These are phyloP conservation scores for Mollisiaceae sp. DNA, from an alignment of 2,329 filamentous ascomycete genomes.

Conservation along the genomic window DNA sequence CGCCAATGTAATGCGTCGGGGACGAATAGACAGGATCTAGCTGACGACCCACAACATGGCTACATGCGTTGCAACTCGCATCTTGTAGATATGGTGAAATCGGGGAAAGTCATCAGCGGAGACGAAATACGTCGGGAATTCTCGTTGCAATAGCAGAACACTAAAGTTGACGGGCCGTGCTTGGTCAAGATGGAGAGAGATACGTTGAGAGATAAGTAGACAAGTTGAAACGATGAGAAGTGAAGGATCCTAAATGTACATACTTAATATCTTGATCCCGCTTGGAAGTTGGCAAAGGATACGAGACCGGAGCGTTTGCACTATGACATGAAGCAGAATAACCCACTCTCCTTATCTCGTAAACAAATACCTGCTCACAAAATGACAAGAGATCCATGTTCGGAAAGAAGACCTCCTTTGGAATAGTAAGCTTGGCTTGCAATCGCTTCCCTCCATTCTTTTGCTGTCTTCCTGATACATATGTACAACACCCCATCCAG, in stretches of 20 bases:
- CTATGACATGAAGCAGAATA: no score
- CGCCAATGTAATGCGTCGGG: constrained; percentile 33
- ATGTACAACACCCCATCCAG: constrained; percentile 24
- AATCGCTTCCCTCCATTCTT: background rate
- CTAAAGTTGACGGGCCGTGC: background rate
- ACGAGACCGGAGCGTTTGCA: no score
- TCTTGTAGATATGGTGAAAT: constrained; percentile 52
- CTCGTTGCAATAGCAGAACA: background rate
- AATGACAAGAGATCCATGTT: no score
- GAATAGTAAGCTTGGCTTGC: no score
- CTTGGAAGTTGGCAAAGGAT: no score
- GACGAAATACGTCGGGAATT: constrained; percentile 33
- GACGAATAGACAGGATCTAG: constrained; percentile 25
- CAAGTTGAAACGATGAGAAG: background rate
- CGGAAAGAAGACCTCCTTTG: no score
- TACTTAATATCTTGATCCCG: no score
- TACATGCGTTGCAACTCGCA: background rate
- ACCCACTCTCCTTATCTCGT: no score
- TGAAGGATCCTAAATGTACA: no score
- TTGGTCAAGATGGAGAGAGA: background rate
- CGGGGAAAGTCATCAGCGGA: constrained; percentile 41
- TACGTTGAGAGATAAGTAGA: no score
- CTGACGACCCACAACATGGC: background rate
- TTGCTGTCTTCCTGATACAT: constrained; percentile 16
- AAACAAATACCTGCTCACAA: no score